Base-by-base conservation (phyloP, 2,329 filamentous ascomycete genomes). In the Colletotrichum lupini region DNA sequence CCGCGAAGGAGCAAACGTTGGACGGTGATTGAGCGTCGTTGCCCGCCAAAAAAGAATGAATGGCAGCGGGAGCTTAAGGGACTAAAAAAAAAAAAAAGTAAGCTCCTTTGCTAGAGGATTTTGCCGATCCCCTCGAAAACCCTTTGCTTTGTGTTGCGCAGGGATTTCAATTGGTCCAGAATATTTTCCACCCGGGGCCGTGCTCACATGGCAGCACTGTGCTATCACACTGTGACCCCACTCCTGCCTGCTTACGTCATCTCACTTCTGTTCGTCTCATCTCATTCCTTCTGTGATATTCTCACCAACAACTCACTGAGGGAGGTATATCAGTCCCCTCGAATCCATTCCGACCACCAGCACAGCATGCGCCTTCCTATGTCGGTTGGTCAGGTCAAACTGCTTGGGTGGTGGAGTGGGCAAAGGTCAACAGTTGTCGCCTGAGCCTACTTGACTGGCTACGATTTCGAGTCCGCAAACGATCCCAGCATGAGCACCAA, bases 101-200 rank as follows among this genome's bases (percentile, higher is more conserved):
- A 59, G 19, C 42, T 49, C 42, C 19, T 49, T 49, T 49, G 42
- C 52, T 35, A 62, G 56, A 72, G 49, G 69, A 70, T 73, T 65
- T 73, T 73, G 55, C 57, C 67, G 61, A 71, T 61, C 67, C 49
- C 62, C 30, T 71, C 67, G 65, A 74, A 74, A 74, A 73, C 67
- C 71, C 32, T 35, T 35, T 12, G 32, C 67, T 73, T 73, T 72
- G 42, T 22, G 71, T 70, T 75, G 74, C 74, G 72, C 74, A 75
- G 72, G 74, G 72, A 75, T 74, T 74, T 74, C 65, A 1, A 75
- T 75, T 75, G 74, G 74, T 53, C 56, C 32, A 64, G 14, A 9
- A 1, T 1, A 24, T 19, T 5, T 37, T 53, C 35, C 7, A 7
- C 8, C 16, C 2, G 7, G 56, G 69, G 37, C 62, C 53, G 62